Evolutionary conservation across 768 basidiomycete genomes (phyloP).

Genomic region (Amanita muscaria): DNA sequence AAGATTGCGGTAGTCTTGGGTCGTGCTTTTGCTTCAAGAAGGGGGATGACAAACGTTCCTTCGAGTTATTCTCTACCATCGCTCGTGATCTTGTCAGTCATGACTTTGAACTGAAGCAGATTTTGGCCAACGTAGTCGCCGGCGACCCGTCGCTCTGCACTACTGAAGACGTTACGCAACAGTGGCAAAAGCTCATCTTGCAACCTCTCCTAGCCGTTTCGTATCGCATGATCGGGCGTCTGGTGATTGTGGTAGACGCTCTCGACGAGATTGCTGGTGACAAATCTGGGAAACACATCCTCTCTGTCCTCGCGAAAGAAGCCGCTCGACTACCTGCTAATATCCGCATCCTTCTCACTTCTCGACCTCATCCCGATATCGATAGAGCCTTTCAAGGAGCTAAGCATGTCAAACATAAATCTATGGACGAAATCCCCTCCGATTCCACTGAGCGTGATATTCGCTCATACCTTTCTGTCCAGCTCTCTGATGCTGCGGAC

Average conservation of each 20-base stretch:
- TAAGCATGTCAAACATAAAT: conserved; percentile 4
- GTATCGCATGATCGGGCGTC: too few species aligned
- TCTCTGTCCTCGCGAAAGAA: background rate
- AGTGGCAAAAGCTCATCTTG: background rate
- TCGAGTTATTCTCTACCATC: too few species aligned
- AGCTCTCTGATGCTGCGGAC: background rate
- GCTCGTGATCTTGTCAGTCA: too few species aligned
- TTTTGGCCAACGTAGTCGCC: too few species aligned
- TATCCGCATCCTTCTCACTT: too few species aligned
- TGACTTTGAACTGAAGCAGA: too few species aligned
- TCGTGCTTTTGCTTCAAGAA: too few species aligned
- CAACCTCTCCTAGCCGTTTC: too few species aligned
- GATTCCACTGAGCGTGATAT: conserved; percentile 10
- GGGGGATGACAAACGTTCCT: too few species aligned
- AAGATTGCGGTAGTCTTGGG: too few species aligned
- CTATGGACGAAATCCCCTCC: conserved; percentile 10
- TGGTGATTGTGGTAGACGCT: background rate
- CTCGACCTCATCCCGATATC: conserved; percentile 20
- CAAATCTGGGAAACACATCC: too few species aligned
- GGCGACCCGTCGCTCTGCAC: background rate
- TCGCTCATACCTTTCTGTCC: background rate
- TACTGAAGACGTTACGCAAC: background rate
- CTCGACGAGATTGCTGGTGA: too few species aligned
- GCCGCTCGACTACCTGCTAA: conserved; percentile 19
- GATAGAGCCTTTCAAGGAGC: conserved; percentile 2